Percentiles rank a stretch among this genome's conserved stretches.
Conservation (phyloP, 306 rosid genomes). For the Malus orientalis region DNA sequence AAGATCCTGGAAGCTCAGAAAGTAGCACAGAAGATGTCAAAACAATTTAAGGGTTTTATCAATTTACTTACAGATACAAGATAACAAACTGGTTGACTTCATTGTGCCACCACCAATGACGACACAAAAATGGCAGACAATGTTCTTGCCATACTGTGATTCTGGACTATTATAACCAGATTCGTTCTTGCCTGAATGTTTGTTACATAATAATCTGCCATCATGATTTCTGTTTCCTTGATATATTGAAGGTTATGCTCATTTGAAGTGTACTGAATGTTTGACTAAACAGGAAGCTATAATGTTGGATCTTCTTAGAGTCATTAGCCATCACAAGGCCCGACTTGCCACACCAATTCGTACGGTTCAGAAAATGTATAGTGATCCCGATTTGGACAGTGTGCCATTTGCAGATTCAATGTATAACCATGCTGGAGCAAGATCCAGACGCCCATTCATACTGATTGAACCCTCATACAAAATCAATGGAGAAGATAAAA, state of each 20-base stretch:
- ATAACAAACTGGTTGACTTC: background rate
- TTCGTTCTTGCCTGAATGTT: background rate
- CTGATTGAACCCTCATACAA: conserved; percentile 67
- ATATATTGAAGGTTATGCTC: conserved; percentile 16
- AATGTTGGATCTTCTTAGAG: conserved; percentile 93
- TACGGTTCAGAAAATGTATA: conserved; percentile 65
- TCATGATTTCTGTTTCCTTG: background rate
- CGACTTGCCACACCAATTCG: conserved; percentile 98
- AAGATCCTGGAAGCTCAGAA: background rate
- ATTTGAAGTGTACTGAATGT: conserved; percentile 13
- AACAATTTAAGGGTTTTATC: background rate
- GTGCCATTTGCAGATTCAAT: conserved; percentile 63
- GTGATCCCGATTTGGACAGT: conserved; percentile 62
- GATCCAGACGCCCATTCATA: conserved; percentile 54
- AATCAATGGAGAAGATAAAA: conserved; percentile 60
- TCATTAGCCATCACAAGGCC: conserved; percentile 88
- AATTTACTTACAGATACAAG: background rate
- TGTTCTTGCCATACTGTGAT: background rate
- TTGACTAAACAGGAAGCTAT: conserved; percentile 56
- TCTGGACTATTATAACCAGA: background rate
- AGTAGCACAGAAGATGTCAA: background rate
- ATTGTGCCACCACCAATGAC: background rate
- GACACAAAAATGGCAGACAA: background rate
- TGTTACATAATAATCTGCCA: background rate
- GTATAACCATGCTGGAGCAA: conserved; percentile 35